Evolutionary conservation across 2,329 filamentous ascomycete species (phyloP).

Genomic region (Ceratocystis smalleyi): DNA sequence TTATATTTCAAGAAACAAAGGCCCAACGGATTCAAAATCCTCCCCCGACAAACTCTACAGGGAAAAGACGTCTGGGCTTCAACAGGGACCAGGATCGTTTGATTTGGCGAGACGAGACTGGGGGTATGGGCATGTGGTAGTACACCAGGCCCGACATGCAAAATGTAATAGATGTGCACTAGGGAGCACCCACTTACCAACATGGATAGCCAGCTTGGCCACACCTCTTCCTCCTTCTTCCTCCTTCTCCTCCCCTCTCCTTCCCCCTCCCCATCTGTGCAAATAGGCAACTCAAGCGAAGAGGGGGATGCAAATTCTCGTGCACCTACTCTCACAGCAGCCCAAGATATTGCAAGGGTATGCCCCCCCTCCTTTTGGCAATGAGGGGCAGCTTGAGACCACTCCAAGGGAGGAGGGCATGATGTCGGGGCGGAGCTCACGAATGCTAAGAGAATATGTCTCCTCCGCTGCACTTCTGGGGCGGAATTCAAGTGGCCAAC

Average conservation of each 20-base stretch:
- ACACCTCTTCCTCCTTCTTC: neutral
- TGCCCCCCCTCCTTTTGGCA: neutral
- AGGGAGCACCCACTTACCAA: neutral
- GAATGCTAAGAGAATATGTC: neutral
- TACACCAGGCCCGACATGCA: neutral
- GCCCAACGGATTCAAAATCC: neutral
- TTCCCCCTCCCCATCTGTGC: neutral
- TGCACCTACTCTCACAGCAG: neutral
- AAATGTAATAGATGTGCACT: neutral
- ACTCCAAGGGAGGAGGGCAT: neutral
- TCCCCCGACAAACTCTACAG: neutral
- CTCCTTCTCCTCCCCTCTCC: neutral
- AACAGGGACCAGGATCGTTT: neutral
- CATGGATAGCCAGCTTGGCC: neutral
- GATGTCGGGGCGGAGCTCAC: neutral
- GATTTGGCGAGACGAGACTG: neutral
- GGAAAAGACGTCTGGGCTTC: neutral
- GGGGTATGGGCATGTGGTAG: neutral
- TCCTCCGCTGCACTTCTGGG: neutral
- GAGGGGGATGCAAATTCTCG: neutral
- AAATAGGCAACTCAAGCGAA: neutral
- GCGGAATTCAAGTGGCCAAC: neutral
- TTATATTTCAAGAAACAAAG: slow-evolving; percentile 8
- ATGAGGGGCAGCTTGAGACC: neutral
- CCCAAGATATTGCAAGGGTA: neutral